A percentile compares a stretch with the other conserved stretches of the same genome.
phyloP scores from a whole-genome alignment of 2,329 filamentous ascomycete species.

The Bipolaris zeicola region DNA sequence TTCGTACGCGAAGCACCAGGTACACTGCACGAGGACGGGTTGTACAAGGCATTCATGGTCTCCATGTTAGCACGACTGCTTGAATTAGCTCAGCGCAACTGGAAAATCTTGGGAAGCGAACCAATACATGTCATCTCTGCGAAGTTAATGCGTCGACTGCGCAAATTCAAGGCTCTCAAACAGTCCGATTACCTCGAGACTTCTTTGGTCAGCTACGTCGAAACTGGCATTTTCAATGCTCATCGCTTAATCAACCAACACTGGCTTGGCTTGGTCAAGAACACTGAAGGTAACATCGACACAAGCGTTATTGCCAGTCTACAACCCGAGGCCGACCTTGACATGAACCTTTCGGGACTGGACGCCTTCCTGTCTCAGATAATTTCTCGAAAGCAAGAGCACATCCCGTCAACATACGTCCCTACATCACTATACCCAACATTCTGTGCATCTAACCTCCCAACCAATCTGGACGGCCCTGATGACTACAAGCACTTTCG shows the following conservation, averaged over 20 bases:
- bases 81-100: not conserved
- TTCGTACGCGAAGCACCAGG: constrained; percentile 31
- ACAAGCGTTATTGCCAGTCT: constrained; percentile 11
- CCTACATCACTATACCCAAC: constrained; percentile 14
- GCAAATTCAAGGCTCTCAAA: constrained; percentile 28
- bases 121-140: constrained; percentile 21
- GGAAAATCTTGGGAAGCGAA: constrained; percentile 12
- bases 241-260: constrained; percentile 17
- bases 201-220: constrained; percentile 10
- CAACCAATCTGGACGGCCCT: constrained; percentile 2
- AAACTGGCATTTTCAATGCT: constrained; percentile 3
- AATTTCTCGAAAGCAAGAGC: constrained; percentile 3
- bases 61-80: constrained; percentile 55
- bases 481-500: constrained; percentile 32
- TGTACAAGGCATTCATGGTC: constrained; percentile 61
- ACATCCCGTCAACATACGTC: constrained; percentile 10
- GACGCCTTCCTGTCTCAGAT: constrained; percentile 24
- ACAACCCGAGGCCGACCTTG: constrained; percentile 22
- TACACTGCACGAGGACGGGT: not conserved
- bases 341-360: constrained; percentile 21
- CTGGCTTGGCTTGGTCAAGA: constrained; percentile 14
- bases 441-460: constrained; percentile 15
- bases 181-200: constrained; percentile 4
- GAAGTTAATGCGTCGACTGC: constrained; percentile 31
- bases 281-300: constrained; percentile 6